Base-by-base conservation (phyloP, 495 filamentous ascomycete genomes). In the Lichina pygmaea region DNA sequence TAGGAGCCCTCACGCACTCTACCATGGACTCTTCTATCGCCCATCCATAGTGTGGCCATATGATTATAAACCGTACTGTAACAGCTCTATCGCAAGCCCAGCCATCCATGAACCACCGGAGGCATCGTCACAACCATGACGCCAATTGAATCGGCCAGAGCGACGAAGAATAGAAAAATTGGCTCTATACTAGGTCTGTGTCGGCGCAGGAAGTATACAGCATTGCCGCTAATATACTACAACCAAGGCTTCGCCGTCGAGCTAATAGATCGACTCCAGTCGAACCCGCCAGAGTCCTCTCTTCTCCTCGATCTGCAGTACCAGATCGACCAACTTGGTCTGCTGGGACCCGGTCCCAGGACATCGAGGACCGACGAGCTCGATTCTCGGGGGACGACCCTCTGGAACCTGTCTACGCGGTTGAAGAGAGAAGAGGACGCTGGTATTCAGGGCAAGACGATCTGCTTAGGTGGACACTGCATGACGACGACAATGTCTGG, bases 391-490 rank as follows among this genome's bases (percentile, higher is more conserved):
- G 66, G 61, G 1, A 61, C 59, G 5, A 49, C 45, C 33, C 55
- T 84, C 17, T 85, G 78, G 78, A 85, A 86, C 51, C 51, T 72
- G 13, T 70, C 73, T 45, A 73, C 70, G 5, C 64, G 68, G 8
- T 51, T 75, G 24, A 55, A 52, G 33, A 54, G 58, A 16, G 50
- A 55, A 12, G 43, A 48, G 33, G 44, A 46, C 13, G 51, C 39
- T 30, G 45, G 13, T 33, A 15, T 37, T n/a, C 34, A 1, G 33
- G 42, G 40, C 16, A 45, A 50, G 37, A 36, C 52, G 2, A n/a
- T 58, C n/a, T 57, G 53, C 43, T 46, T 59, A 9, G 43, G 55
- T 46, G 42, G 24, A 45, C 13, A 38, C 40, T 17, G 30, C 15
- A 15, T 46, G 9, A 15, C n/a, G 8, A 56, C 12, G 44, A 45